phyloP scores from a whole-genome alignment of 2,329 filamentous ascomycete genomes.

The Exophiala mesophila region DNA sequence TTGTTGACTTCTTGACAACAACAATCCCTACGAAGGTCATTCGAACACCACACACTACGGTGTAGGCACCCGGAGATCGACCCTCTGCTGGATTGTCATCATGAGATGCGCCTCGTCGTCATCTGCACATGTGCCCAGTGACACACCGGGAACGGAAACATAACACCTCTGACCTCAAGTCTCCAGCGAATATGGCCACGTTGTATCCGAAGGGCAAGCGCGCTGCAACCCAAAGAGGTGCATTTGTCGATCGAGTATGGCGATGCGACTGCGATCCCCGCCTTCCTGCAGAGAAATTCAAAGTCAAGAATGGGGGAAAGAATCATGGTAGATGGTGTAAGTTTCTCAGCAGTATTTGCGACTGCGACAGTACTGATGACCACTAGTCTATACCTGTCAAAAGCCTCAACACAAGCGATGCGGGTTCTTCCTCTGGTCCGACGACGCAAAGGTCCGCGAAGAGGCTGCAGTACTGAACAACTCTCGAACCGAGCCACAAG shows the following conservation, averaged over 20 bases:
- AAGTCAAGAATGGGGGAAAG: conserved; percentile 52
- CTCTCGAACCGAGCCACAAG: conserved; percentile 41
- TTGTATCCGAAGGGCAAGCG: conserved; percentile 21
- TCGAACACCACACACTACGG: no score
- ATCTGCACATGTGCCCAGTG: no score
- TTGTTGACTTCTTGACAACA: no score
- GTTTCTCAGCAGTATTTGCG: conserved; percentile 13
- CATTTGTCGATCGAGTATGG: conserved; percentile 44
- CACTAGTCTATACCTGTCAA: conserved; percentile 54
- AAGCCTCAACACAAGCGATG: conserved; percentile 46
- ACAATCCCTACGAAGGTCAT: no score
- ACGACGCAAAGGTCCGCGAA: conserved; percentile 53
- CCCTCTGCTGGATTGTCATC: no score
- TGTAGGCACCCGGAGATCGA: no score
- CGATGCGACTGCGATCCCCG: conserved; percentile 53
- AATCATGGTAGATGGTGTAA: conserved; percentile 54
- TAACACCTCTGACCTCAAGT: no score
- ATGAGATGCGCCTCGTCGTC: no score
- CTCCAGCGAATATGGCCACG: no score
- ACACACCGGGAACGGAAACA: no score
- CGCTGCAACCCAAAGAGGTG: conserved; percentile 31
- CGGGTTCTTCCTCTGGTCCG: conserved; percentile 58
- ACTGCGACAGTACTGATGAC: not conserved
- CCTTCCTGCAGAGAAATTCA: conserved; percentile 50
- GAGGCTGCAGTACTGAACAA: conserved; percentile 47